These are phyloP conservation scores for Talaromyces trachyspermus DNA, from an alignment of 495 filamentous ascomycete species.

Conservation along the genomic window DNA sequence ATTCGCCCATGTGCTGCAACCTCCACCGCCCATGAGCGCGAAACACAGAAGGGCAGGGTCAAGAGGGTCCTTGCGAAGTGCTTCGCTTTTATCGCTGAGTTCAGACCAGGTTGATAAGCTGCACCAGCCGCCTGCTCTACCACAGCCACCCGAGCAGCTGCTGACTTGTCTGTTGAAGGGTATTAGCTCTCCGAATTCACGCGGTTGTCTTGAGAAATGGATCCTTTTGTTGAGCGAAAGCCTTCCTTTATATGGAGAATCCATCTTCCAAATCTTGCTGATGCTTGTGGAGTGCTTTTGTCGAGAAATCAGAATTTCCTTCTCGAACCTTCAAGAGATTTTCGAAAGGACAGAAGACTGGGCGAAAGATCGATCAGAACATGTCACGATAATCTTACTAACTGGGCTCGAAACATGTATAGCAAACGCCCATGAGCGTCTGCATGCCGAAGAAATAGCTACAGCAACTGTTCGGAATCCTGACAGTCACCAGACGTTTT, in stretches of 20 bases:
- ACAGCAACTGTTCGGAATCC: slow-evolving; percentile 61
- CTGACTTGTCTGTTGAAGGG: slow-evolving; percentile 77
- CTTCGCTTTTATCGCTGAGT: slow-evolving; percentile 41
- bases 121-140: slow-evolving; percentile 19
- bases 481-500: slow-evolving; percentile 89
- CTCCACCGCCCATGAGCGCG: slow-evolving; percentile 26
- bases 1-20: slow-evolving; percentile 39
- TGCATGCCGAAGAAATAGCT: slow-evolving; percentile 69
- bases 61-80: slow-evolving; percentile 38
- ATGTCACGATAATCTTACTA: slow-evolving; percentile 60
- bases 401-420: slow-evolving; percentile 88
- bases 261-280: slow-evolving; percentile 83
- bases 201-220: slow-evolving; percentile 83
- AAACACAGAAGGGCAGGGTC: slow-evolving; percentile 37
- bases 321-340: slow-evolving; percentile 49
- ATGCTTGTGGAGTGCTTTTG: slow-evolving; percentile 87
- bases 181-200: slow-evolving; percentile 66
- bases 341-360: slow-evolving; percentile 38
- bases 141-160: slow-evolving; percentile 62
- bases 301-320: slow-evolving; percentile 61
- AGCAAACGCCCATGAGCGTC: slow-evolving; percentile 76
- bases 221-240: slow-evolving; percentile 77
- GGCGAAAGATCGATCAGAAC: slow-evolving; percentile 37
- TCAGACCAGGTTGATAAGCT: slow-evolving; percentile 39
- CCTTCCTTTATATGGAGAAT: slow-evolving; percentile 70